Evolutionary conservation across 192 early-diverging fungal species (phyloP), one percentile per base, ranked within the genome.

Genomic region (Backusella australiensis): DNA sequence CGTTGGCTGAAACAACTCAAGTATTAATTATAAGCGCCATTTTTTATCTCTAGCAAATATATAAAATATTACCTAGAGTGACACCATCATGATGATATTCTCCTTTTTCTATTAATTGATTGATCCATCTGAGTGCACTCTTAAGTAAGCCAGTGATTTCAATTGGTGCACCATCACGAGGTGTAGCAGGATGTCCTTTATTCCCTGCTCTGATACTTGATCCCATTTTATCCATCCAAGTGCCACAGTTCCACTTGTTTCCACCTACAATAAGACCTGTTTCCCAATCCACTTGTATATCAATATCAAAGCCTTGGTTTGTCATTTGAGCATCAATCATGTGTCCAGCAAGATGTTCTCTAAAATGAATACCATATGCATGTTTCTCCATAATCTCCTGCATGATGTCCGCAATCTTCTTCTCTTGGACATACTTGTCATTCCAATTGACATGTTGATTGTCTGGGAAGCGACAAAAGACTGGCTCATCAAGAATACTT

Each of bases 181-280:
- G 96, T 1, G 96, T 99, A 0, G 92, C 96, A 1, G 97, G 98
- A 34, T 92, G 78, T 0, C 98, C 98, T 39, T 92, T 91, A 46
- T 89, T 99, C 8, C 92, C 91, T n/a, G 98, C 97, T 84, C 95
- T 97, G 44, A 90, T 91, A 36, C 93, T 95, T 83, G 96, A 95
- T 14, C 94, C 93, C 94, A 95, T 96, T 81, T 98, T 99, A 85
- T 99, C 98, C 96, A 99, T 99, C 98, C 97, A 99, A 0, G 96
- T 99, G 34, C 98, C 97, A 78, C 97, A 99, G 84, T 99, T 99
- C 84, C 85, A 96, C 41, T 85, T 53, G 80, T 90, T 98, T 29
- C 98, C 98, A 68, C 98, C 97, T 69, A 82, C 79, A 32, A 98
- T 84, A 63, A 98, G 88, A 17, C 97, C 98, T 0, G 87, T 91